Conservation (phyloP, 306 rosid genomes). For the Lathyrus sativus region DNA sequence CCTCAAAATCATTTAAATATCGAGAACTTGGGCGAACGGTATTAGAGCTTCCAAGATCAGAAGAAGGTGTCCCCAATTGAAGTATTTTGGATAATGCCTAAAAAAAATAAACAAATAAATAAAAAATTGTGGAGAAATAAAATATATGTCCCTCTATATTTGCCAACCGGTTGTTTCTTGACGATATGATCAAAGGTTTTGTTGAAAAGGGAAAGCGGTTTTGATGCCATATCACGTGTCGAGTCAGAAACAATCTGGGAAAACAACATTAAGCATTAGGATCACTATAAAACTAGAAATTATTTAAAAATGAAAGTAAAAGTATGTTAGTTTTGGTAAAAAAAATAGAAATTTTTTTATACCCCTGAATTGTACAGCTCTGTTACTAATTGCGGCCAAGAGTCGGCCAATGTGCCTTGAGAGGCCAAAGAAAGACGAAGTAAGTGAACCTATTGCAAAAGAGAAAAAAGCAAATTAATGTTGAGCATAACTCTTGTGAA, state of each 20-base stretch:
- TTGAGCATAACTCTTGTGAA: slow-evolving; percentile 24
- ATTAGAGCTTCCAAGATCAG: slow-evolving; percentile 68
- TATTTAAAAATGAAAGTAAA: slow-evolving; percentile 31
- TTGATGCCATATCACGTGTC: slow-evolving; percentile 75
- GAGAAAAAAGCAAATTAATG: slow-evolving; percentile 28
- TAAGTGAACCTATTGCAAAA: slow-evolving; percentile 72
- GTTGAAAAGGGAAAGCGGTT: slow-evolving; percentile 63
- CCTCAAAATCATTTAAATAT: slow-evolving; percentile 94
- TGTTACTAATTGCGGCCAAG: slow-evolving; percentile 67
- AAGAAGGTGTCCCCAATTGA: slow-evolving; percentile 77
- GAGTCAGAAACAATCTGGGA: slow-evolving; percentile 72
- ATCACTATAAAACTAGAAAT: slow-evolving; percentile 32
- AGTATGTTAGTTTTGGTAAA: slow-evolving; percentile 11
- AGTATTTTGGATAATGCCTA: slow-evolving; percentile 73
- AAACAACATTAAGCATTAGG: slow-evolving; percentile 46
- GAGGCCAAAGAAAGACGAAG: slow-evolving; percentile 80
- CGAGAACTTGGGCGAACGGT: slow-evolving; percentile 71
- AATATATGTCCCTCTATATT: slow-evolving; percentile 15
- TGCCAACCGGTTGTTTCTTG: slow-evolving; percentile 64
- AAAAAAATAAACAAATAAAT: slow-evolving; percentile 32
- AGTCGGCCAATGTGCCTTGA: slow-evolving; percentile 62
- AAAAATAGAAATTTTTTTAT: slow-evolving; percentile 30
- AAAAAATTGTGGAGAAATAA: slow-evolving; percentile 25
- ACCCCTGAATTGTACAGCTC: slow-evolving; percentile 83
- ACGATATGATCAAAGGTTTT: slow-evolving; percentile 65